These are phyloP conservation scores for Trypanosoma scelopori DNA, from an alignment of 208 protist species.

Conservation along the genomic window DNA sequence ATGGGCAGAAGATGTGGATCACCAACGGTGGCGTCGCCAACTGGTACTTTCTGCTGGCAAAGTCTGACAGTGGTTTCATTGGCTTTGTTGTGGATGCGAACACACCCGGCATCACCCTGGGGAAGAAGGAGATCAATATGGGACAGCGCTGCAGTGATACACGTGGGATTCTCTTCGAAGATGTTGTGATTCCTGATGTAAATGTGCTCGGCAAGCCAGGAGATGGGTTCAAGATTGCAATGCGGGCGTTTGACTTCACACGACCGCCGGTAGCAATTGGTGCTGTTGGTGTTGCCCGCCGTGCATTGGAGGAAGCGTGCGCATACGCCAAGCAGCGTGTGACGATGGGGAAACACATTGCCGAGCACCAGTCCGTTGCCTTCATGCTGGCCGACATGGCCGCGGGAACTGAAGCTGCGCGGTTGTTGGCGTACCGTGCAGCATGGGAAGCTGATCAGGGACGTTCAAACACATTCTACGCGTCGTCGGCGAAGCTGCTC, in stretches of 20 bases:
- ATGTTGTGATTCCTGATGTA: conserved; percentile 83
- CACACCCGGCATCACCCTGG: conserved; percentile 74
- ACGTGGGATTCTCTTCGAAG: conserved; percentile 88
- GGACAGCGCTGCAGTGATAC: conserved; percentile 92
- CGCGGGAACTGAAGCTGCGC: conserved; percentile 78
- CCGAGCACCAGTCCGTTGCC: conserved; percentile 82
- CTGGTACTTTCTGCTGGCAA: conserved; percentile 91
- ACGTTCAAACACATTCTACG: conserved; percentile 84
- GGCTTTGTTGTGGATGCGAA: conserved; percentile 90
- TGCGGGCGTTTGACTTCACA: conserved; percentile 89
- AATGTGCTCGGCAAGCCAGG: conserved; percentile 77
- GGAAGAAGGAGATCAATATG: conserved; percentile 90
- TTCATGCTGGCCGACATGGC: conserved; percentile 93
- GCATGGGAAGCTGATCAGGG: conserved; percentile 84
- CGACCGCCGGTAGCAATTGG: conserved; percentile 79
- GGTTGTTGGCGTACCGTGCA: conserved; percentile 68
- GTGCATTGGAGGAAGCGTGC: conserved; percentile 80
- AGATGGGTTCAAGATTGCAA: conserved; percentile 86
- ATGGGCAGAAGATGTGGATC: conserved; percentile 95
- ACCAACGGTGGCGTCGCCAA: conserved; percentile 91
- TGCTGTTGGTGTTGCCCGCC: conserved; percentile 82
- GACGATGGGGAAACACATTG: conserved; percentile 83
- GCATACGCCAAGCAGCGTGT: conserved; percentile 77
- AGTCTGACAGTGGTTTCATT: conserved; percentile 74
- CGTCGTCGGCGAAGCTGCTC: conserved; percentile 85